Evolutionary conservation across 495 filamentous ascomycete genomes (phyloP).

Genomic region (Annulohypoxylon maeteangense): DNA sequence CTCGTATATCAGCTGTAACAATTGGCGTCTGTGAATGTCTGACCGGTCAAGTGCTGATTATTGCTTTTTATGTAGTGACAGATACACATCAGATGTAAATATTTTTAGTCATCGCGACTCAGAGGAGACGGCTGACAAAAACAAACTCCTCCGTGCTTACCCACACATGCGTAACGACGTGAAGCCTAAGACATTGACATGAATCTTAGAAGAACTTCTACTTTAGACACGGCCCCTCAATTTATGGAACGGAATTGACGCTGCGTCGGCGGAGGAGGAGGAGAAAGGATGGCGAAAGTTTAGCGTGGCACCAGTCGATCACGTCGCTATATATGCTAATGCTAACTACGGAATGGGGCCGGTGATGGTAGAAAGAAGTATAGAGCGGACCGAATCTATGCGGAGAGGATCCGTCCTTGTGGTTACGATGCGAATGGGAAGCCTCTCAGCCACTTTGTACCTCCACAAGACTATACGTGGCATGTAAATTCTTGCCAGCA

Average conservation of each 20-base stretch:
- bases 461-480: constrained; percentile 28
- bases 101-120: background rate
- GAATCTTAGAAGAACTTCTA: constrained; percentile 14
- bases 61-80: constrained; percentile 9
- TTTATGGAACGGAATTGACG: constrained; percentile 38
- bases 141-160: constrained; percentile 4
- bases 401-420: constrained; percentile 15
- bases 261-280: constrained; percentile 31
- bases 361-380: constrained; percentile 10
- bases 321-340: constrained; percentile 28
- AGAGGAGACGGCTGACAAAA: constrained; percentile 1
- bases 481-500: constrained; percentile 18
- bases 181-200: constrained; percentile 6
- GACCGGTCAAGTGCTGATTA: background rate
- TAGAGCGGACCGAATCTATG: constrained; percentile 18
- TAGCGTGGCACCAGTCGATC: constrained; percentile 42
- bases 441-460: constrained; percentile 12
- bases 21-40: background rate
- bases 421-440: constrained; percentile 14
- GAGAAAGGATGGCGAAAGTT: constrained; percentile 2
- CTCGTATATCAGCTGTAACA: constrained; percentile 15
- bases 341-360: constrained; percentile 34
- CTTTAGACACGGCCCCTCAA: constrained; percentile 26
- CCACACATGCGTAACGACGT: constrained; percentile 13
- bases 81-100: background rate